Base-by-base conservation (phyloP, 257 asterid genomes). In the Euphrasia confusa region DNA sequence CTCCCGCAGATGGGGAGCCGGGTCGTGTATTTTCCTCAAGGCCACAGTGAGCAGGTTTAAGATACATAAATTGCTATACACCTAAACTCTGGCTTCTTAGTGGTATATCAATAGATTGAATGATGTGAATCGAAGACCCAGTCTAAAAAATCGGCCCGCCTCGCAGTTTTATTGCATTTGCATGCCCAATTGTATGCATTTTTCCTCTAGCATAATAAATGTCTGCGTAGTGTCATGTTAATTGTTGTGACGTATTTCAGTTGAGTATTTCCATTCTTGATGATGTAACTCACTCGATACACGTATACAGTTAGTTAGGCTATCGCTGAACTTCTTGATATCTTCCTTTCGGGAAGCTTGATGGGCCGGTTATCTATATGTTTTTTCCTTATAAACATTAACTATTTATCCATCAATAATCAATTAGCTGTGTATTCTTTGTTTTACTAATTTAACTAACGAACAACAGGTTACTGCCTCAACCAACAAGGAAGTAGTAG, bases 1-100 rank as follows among this genome's bases (percentile, higher is more conserved):
- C 94, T 90, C 63, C 98, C 96, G 5, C 86, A 78, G 48, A 66
- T 90, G 10, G 96, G 96, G 60, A 88, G 98, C 74, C 80, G 97
- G 17, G 94, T 89, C 8, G 95, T 86, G 66, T 89, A 89, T 72
- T 89, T 89, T 60, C 95, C 95, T 64, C 97, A 90, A 78, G 97
- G 97, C 61, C 97, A 90, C 44, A 90, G 98, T 66, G 96, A 85
- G 78, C 96, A 87, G 95, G 98, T 90, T 65, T 28, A 1, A 7
- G n/a, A 30, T 60, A 21, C 24, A 21, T 0, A 21, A 21, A 21
- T 21, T 21, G 24, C 24, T 21, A 0, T 21, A 21, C 24, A 21
- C 0, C 24, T 21, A 21, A 21, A 21, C 24, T 21, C 24, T 21
- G 24, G 24, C 24, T 21, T 21, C 15, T 45, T 11, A 37, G 42